Evolutionary conservation across 345 rosid genomes (phyloP).

Genomic region (Murraya paniculata): DNA sequence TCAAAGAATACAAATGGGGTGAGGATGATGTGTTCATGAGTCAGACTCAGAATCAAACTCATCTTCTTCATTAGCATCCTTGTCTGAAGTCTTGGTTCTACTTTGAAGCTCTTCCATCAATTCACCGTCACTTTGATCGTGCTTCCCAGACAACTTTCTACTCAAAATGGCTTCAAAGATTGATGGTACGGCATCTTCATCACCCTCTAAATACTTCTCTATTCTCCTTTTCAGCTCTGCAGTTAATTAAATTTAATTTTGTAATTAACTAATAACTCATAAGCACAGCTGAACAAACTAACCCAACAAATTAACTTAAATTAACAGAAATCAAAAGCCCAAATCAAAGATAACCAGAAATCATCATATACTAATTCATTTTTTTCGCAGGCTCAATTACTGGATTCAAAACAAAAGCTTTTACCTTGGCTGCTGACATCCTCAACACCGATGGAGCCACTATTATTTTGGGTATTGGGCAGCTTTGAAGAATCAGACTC

Average conservation of each 20-base stretch:
- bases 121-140: conserved; percentile 47
- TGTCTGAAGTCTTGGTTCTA: not conserved
- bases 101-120: not conserved
- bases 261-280: too few species aligned
- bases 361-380: not conserved
- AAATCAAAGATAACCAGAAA: too few species aligned
- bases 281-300: not conserved
- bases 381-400: too few species aligned
- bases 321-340: not conserved
- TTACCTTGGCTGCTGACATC: conserved; percentile 44
- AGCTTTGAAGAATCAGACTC: conserved; percentile 17
- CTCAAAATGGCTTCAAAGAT: conserved; percentile 60
- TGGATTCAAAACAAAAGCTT: not conserved
- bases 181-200: conserved; percentile 51
- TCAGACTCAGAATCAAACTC: conserved; percentile 20
- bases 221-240: conserved; percentile 62
- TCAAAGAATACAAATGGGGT: not conserved
- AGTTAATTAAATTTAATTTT: not conserved
- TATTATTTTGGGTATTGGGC: conserved; percentile 6
- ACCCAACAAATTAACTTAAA: conserved; percentile 17
- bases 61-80: not conserved
- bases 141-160: conserved; percentile 62
- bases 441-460: conserved; percentile 15
- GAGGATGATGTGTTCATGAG: not conserved
- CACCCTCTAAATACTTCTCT: conserved; percentile 43